A percentile compares a stretch with the other conserved stretches of the same genome.
Conservation (phyloP, 73 alveolate genomes). For the Paramecium sexaurelia region DNA sequence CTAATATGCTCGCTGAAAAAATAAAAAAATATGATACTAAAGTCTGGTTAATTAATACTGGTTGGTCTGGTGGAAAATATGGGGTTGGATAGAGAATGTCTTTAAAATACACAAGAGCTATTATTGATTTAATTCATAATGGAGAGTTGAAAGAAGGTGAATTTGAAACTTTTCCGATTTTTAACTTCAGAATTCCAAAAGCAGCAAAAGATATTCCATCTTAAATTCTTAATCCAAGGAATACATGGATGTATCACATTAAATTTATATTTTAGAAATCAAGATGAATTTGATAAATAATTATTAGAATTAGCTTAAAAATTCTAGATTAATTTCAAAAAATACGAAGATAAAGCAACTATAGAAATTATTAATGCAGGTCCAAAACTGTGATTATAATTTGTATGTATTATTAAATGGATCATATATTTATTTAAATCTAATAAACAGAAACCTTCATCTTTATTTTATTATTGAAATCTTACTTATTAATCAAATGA, state of each 20-base stretch:
- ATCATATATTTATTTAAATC: background rate
- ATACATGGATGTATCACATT: conserved; percentile 75
- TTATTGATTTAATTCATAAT: conserved; percentile 92
- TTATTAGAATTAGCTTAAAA: conserved; percentile 24
- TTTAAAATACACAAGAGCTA: conserved; percentile 87
- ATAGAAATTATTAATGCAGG: conserved; percentile 58
- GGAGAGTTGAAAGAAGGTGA: conserved; percentile 85
- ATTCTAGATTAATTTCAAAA: conserved; percentile 57
- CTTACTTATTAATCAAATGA: no score
- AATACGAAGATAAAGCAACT: conserved; percentile 62
- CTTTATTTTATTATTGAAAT: no score
- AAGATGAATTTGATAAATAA: conserved; percentile 41
- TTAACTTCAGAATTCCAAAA: conserved; percentile 86
- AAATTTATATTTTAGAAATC: background rate
- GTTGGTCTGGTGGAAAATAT: conserved; percentile 97
- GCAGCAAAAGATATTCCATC: conserved; percentile 81
- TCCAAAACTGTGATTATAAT: conserved; percentile 47
- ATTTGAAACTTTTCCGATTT: conserved; percentile 74
- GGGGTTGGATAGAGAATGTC: conserved; percentile 95
- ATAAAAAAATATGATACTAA: conserved; percentile 83
- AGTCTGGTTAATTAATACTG: conserved; percentile 96
- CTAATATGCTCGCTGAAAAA: conserved; percentile 92
- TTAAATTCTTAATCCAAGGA: conserved; percentile 77
- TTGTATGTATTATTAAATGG: background rate
- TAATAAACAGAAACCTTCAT: no score